Evolutionary conservation across 345 rosid genomes (phyloP), one percentile per base, ranked within the genome.

Genomic region (Eucalyptus curtisii): DNA sequence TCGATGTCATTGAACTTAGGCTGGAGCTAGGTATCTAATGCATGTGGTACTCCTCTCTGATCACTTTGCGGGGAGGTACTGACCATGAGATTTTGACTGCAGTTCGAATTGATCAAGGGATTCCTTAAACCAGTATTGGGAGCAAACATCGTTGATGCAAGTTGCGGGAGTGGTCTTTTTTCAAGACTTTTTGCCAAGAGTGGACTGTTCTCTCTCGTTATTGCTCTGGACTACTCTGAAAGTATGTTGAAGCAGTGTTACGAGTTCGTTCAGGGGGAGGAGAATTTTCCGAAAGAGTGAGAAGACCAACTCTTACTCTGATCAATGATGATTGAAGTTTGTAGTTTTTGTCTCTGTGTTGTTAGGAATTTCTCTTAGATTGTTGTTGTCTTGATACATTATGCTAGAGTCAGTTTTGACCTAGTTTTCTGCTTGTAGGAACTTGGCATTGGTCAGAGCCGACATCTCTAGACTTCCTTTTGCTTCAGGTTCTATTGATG

Each of bases 81-180:
- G 84, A 76, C 84, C 30, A 6, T 33, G 49, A 53, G 33, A 59
- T 91, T 88, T 86, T 79, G 55, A 42, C 33, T 85, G 89, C 96
- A 95, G 99, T 96, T 96, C 89, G 97, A 96, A 92, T 89, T 95
- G 96, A 94, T 93, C 76, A 94, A 96, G 93, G 94, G 92, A 25
- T 95, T 94, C 92, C 88, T 97, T 52, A 94, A 93, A 92, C 97
- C 97, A 45, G 97, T 94, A 86, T 88, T 97, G 84, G 98, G 99
- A 71, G 97, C 97, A 61, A 97, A 93, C 86, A 95, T 96, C 47
- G 86, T 97, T 87, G 99, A 97, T 91, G 97, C 98, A 86, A 97
- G 99, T 89, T 97, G 99, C 59, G 98, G 97, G 49, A 96, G 99
- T 90, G 99, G 99, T 55, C 79, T 97, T 90, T 96, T 97, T 91